Base-by-base conservation (phyloP, 768 basidiomycete genomes). In the Tulasnella sp. region DNA sequence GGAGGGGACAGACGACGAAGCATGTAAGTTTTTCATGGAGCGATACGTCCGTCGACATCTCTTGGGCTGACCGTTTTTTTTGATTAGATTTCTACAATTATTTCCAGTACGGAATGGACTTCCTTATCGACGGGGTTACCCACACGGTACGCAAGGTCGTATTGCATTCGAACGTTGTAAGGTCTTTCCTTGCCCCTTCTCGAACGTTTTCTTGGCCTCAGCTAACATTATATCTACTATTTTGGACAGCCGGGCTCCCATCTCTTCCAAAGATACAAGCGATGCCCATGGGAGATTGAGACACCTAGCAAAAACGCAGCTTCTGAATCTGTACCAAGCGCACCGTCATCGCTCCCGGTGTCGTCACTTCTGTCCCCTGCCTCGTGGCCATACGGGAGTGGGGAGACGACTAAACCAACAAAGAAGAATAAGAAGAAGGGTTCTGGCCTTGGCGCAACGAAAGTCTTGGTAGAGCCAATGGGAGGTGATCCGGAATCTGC, bases 41-140 rank as follows among this genome's bases (percentile, higher is more conserved):
- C n/a, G n/a, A n/a, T n/a, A n/a, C n/a, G 10, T 24, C 26, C 76
- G 80, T 63, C 79, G 82, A 78, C 64, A 61, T 54, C 29, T 23
- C 21, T 50, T 42, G 21, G 15, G 45, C 21, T 17, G 2, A 42
- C 26, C 42, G 56, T 21, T 59, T 38, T 60, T 48, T 61, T 52
- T 59, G 41, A n/a, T 49, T 51, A 90, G 88, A 91, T 70, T 91
- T 92, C 69, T 91, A 88, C 71, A 95, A 94, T 67, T 96, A 96
- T 67, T 91, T 94, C 65, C 86, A 92, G 65, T 83, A 91, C 66
- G 92, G 92, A 1, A 72, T 96, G 19, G 92, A 96, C 68, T 88
- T 94, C 63, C 77, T 94, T 27, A 77, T 96, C 17, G 85, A 83
- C 23, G 84, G 80, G 49, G 75, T 75, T 21, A 79, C 78, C 15